Evolutionary conservation across 2,329 filamentous ascomycete genomes (phyloP), one percentile per base, ranked within the genome.

Genomic region (Phaeosphaeriaceae sp.): DNA sequence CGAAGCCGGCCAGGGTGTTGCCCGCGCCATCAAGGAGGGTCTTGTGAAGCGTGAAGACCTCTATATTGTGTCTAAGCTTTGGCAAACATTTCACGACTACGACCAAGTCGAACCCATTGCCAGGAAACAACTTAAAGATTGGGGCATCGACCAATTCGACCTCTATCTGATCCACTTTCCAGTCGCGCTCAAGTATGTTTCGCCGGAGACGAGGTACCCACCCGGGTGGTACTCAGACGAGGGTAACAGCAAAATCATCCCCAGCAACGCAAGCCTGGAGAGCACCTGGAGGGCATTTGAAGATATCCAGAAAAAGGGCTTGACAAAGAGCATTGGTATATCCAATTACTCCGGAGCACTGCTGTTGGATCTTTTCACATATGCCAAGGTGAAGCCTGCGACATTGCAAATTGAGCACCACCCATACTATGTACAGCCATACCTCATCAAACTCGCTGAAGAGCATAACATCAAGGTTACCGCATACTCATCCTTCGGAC

Each of bases 1-100:
- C 48, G 71, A 73, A 51, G 63, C 60, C 43, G 71, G 69, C 17
- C 60, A 72, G 36, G 71, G 69, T 49, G 64, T 74, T 17, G 68
- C 70, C 36, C 66, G 67, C 34, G 70, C 70, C 36, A 71, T 73
- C 64, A 72, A 72, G 49, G 70, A 73, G 7, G 70, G 70, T 20
- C 56, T 73, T 37, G 67, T 70, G 20, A 71, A 72, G 60, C 67
- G 70, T 38, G 85, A 89, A 75, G 90, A 96, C 18, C 88, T 96
- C 71, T 96, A 96, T 84, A 86, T 96, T 70, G 90, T 92, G 58
- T 91, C 88, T 76, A 96, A 96, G 81, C 87, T 96, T 50, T 96
- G 92, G 91, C 92, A 93, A 79, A 87, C 87, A 60, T 96, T 92
- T 84, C 90, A 96, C 80, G 88, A 93, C 67, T 81, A 81, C 63